Evolutionary conservation across 2,329 filamentous ascomycete species (phyloP).

Genomic region (Penicillium griseofulvum): DNA sequence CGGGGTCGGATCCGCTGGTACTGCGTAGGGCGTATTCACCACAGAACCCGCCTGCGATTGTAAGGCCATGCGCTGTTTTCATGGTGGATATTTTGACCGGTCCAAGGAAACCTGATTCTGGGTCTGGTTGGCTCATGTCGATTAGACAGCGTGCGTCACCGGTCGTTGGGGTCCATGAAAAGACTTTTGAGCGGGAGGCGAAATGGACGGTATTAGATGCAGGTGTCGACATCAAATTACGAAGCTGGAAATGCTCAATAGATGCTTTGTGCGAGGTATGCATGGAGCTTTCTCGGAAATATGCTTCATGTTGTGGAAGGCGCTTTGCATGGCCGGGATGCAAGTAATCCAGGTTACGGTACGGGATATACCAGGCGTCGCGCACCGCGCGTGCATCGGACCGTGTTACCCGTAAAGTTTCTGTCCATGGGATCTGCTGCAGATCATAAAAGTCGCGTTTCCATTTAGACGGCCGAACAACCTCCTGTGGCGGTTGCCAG

Average conservation of each 20-base stretch:
- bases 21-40: slow-evolving; percentile 56
- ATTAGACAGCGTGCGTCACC: slow-evolving; percentile 44
- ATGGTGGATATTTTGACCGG: slow-evolving; percentile 54
- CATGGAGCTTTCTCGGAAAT: slow-evolving; percentile 51
- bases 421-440: slow-evolving; percentile 44
- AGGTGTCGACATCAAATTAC: slow-evolving; percentile 56
- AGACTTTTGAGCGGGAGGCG: slow-evolving; percentile 47
- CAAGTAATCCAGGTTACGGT: slow-evolving; percentile 38
- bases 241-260: slow-evolving; percentile 60
- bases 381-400: slow-evolving; percentile 38
- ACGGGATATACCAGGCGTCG: slow-evolving; percentile 43
- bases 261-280: slow-evolving; percentile 50
- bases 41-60: slow-evolving; percentile 56
- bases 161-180: slow-evolving; percentile 50
- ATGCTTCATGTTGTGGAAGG: slow-evolving; percentile 44
- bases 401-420: slow-evolving; percentile 36
- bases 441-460: slow-evolving; percentile 36
- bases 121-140: slow-evolving; percentile 46
- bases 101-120: slow-evolving; percentile 36
- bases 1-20: slow-evolving; percentile 44
- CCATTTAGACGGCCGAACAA: slow-evolving; percentile 31
- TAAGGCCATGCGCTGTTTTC: slow-evolving; percentile 48
- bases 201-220: slow-evolving; percentile 58
- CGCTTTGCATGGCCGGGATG: slow-evolving; percentile 24
- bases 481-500: slow-evolving; percentile 35